Evolutionary conservation across 495 filamentous ascomycete genomes (phyloP).

Genomic region (Corynascus novoguineensis): DNA sequence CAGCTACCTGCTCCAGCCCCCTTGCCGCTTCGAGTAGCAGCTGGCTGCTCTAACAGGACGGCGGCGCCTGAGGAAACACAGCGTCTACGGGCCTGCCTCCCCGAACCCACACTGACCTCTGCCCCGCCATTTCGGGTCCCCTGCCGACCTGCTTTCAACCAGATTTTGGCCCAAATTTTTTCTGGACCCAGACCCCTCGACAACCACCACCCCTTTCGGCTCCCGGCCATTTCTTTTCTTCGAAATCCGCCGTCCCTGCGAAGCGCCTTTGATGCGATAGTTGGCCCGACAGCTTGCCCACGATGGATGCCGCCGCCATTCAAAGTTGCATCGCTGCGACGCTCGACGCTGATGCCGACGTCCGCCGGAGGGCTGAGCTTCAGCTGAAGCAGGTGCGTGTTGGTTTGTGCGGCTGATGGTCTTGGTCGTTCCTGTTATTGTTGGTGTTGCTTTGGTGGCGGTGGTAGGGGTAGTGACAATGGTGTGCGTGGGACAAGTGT

Average conservation of each 20-base stretch:
- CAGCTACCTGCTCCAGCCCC: background rate
- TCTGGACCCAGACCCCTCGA: conserved; percentile 24
- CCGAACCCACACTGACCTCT: conserved; percentile 17
- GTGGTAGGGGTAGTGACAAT: background rate
- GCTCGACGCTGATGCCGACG: conserved; percentile 77
- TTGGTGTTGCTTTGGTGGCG: background rate
- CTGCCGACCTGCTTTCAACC: conserved; percentile 14
- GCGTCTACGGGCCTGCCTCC: conserved; percentile 6
- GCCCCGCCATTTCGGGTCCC: conserved; percentile 27
- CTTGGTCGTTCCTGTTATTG: background rate
- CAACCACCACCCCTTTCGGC: conserved; percentile 19
- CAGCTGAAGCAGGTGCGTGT: conserved; percentile 88
- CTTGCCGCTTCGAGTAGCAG: background rate
- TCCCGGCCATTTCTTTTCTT: conserved; percentile 17
- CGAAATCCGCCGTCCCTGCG: conserved; percentile 9
- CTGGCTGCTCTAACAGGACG: conserved; percentile 12
- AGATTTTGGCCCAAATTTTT: conserved; percentile 38
- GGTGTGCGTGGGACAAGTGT: background rate
- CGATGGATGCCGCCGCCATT: conserved; percentile 83
- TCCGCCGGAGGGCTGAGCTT: conserved; percentile 78
- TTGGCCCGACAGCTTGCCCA: conserved; percentile 27
- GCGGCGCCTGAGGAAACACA: conserved; percentile 12
- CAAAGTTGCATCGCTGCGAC: conserved; percentile 84
- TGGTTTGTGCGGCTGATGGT: background rate
- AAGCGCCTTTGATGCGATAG: conserved; percentile 28